These are phyloP conservation scores for Debaryomycetaceae sp. DNA, from an alignment of 1,139 yeast species.

Conservation along the genomic window DNA sequence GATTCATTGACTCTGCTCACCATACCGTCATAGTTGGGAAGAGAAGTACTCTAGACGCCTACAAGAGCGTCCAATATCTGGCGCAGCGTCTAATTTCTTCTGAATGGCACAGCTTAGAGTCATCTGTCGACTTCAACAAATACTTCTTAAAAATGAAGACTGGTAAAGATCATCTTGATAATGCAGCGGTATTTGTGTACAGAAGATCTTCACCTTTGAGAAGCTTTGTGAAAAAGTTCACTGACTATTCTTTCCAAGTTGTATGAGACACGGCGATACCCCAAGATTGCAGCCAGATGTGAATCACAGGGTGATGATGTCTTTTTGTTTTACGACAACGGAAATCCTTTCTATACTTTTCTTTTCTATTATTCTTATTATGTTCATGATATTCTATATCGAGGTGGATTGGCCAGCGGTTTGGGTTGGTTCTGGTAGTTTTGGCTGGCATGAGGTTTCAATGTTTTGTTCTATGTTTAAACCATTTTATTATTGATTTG, in stretches of 20 bases:
- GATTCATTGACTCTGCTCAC: background rate
- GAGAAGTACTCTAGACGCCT: background rate
- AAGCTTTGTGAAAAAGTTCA: background rate
- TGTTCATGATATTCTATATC: background rate
- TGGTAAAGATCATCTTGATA: constrained; percentile 2
- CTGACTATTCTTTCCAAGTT: background rate
- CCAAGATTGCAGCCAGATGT: too few species aligned
- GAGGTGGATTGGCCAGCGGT: background rate
- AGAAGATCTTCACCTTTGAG: constrained; percentile 2
- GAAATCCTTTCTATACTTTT: too few species aligned
- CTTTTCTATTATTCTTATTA: background rate
- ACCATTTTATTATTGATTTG: background rate
- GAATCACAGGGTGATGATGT: too few species aligned
- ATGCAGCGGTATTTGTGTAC: constrained; percentile 1
- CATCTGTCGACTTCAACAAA: background rate
- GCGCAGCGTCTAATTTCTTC: background rate
- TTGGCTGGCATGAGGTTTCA: background rate
- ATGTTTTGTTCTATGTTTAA: background rate
- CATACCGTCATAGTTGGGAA: background rate
- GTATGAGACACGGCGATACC: too few species aligned
- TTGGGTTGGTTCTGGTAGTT: background rate
- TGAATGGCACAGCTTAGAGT: background rate
- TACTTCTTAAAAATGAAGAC: background rate
- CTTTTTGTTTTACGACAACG: too few species aligned
- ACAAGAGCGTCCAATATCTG: background rate